phyloP scores from a whole-genome alignment of 345 rosid genomes.

The Citrus cavaleriei region DNA sequence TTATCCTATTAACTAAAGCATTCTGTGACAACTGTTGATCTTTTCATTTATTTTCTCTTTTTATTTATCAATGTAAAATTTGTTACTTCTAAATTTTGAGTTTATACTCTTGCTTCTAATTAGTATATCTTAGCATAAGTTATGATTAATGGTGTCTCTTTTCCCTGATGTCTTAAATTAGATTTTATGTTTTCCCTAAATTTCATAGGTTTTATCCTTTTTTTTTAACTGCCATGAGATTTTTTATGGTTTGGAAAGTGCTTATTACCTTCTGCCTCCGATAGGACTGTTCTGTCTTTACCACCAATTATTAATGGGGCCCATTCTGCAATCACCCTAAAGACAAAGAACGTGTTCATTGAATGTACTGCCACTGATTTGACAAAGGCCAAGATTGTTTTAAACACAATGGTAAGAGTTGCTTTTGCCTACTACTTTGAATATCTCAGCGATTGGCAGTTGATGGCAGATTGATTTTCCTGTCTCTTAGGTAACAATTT shows the following conservation, averaged over 20 bases:
- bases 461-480: background rate
- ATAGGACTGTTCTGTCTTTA: conserved; percentile 77
- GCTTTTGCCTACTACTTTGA: conserved; percentile 7
- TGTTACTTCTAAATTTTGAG: background rate
- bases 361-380: conserved; percentile 96
- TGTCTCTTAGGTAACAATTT: conserved; percentile 60
- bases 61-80: background rate
- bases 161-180: background rate
- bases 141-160: background rate
- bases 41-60: background rate
- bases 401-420: conserved; percentile 78
- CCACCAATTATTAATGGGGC: conserved; percentile 97
- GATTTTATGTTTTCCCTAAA: background rate
- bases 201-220: background rate
- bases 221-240: background rate
- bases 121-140: background rate
- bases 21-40: background rate
- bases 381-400: conserved; percentile 87
- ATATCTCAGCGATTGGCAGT: conserved; percentile 6
- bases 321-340: conserved; percentile 84
- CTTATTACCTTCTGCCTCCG: conserved; percentile 11
- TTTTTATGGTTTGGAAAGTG: background rate
- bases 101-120: background rate
- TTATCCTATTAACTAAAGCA: background rate
- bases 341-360: conserved; percentile 89